A percentile compares a stretch with the other conserved stretches of the same genome.
These are phyloP conservation scores for Diaporthe velutina DNA, from an alignment of 2,329 filamentous ascomycete genomes.

Conservation along the genomic window DNA sequence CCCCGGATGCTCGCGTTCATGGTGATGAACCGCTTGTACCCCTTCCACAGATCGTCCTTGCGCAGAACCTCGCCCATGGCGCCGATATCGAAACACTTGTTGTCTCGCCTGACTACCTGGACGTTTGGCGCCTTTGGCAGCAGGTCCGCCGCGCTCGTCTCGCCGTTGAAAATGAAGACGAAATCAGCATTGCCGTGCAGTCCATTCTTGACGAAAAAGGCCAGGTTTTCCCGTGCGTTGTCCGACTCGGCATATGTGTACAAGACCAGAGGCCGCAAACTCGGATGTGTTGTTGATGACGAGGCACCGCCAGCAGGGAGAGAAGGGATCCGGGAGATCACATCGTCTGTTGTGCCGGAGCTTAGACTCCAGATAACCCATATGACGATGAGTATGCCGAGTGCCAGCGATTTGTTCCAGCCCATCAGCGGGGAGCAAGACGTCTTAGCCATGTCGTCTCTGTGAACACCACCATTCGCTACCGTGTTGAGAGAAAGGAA, in stretches of 20 bases:
- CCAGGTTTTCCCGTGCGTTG: slow-evolving; percentile 47
- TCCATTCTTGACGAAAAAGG: slow-evolving; percentile 50
- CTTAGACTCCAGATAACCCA: slow-evolving; percentile 35
- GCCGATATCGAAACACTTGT: slow-evolving; percentile 50
- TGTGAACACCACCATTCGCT: neutral
- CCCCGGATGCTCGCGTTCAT: slow-evolving; percentile 50
- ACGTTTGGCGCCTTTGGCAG: slow-evolving; percentile 48
- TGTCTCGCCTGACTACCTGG: slow-evolving; percentile 44
- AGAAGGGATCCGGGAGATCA: slow-evolving; percentile 28
- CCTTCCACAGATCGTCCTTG: slow-evolving; percentile 47
- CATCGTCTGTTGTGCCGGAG: slow-evolving; percentile 10
- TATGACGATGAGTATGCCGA: slow-evolving; percentile 31
- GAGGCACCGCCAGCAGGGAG: slow-evolving; percentile 1
- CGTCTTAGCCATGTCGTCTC: slow-evolving; percentile 29
- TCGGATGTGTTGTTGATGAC: neutral
- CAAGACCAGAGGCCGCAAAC: slow-evolving; percentile 45
- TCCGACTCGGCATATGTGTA: slow-evolving; percentile 51
- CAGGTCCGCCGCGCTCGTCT: slow-evolving; percentile 42
- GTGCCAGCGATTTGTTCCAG: slow-evolving; percentile 34
- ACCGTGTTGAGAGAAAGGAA: neutral
- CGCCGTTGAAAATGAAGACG: slow-evolving; percentile 52
- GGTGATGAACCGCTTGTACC: slow-evolving; percentile 50
- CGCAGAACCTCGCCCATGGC: slow-evolving; percentile 49
- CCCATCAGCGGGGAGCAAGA: slow-evolving; percentile 19
- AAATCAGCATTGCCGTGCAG: slow-evolving; percentile 51